Evolutionary conservation across 1,284 basidiomycete genomes (phyloP), one percentile per base, ranked within the genome.

Genomic region (Ustilago curta): DNA sequence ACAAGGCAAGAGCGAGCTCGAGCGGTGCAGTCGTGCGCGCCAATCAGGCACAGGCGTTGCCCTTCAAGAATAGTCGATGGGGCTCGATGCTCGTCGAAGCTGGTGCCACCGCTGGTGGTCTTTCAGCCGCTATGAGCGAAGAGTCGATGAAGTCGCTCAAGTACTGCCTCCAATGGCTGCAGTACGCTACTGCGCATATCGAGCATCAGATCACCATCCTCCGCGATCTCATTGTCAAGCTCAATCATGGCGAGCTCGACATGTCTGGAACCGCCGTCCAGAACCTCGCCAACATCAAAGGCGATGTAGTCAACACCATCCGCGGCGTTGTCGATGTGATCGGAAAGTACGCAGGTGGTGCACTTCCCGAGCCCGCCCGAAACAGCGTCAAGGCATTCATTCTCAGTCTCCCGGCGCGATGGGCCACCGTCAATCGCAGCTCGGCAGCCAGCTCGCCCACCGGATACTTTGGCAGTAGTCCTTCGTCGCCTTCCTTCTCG

Each of bases 271-370:
- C 74, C 4, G 79, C 78, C 8, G 66, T 72, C 0, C 77, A 81
- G 60, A 77, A 81, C 23, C 87, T 96, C 25, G 87, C 89, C 0
- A 88, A 90, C 51, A 91, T 94, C 58, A 91, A 93, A 62, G 88
- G 88, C 35, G 93, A 95, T 77, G 90, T 96, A 29, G 91, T 95
- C 27, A 88, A 91, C 50, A 95, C 94, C 16, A 90, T 96, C 62
- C 89, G 92, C 25, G 91, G 94, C 81, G 93, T 94, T 3, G 93
- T 96, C 21, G 91, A 93, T 62, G 91, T 96, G 16, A 91, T 96
- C 11, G 91, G 90, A 61, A 91, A 91, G 73, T 95, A 95, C 76
- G 92, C 93, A 0, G 94, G 94, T 14, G 89, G 88, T 3, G 90
- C 93, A 0, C 88, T 96, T 7, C 94, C 93, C 0, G 94, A 94